Evolutionary conservation across 257 asterid genomes (phyloP).

Genomic region (Craterostigma plantagineum): DNA sequence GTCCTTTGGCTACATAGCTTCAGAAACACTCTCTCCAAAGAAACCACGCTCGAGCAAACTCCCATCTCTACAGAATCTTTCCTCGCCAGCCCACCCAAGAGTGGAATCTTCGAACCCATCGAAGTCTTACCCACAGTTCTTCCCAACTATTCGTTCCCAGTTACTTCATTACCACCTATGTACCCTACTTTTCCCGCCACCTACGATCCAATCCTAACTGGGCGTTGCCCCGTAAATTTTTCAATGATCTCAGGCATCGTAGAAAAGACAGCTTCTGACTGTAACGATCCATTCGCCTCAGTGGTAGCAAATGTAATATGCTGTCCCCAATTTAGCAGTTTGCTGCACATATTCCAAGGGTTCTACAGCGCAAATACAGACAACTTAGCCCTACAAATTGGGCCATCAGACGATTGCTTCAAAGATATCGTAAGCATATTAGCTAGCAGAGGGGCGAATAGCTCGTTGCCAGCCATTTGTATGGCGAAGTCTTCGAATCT

Average conservation of each 20-base stretch:
- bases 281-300: constrained; percentile 61
- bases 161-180: constrained; percentile 70
- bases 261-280: constrained; percentile 84
- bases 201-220: constrained; percentile 74
- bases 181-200: constrained; percentile 74
- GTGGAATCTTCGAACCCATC: constrained; percentile 64
- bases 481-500: constrained; percentile 55
- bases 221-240: constrained; percentile 87
- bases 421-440: constrained; percentile 85
- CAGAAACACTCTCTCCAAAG: no score
- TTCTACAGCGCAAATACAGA: constrained; percentile 46
- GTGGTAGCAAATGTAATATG: constrained; percentile 83
- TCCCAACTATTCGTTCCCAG: constrained; percentile 57
- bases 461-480: constrained; percentile 60
- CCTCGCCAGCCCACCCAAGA: constrained; percentile 54
- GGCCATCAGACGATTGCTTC: constrained; percentile 85
- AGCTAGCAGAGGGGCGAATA: constrained; percentile 90
- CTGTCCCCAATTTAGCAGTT: constrained; percentile 89
- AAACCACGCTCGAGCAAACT: background rate
- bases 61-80: constrained; percentile 30
- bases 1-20: no score
- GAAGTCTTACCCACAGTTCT: constrained; percentile 79
- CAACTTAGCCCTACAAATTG: constrained; percentile 52
- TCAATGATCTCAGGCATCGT: constrained; percentile 60
- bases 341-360: constrained; percentile 92